Percentiles rank a stretch among this genome's conserved stretches.
phyloP scores from a whole-genome alignment of 2,329 filamentous ascomycete species.

The Byssoonygena ceratinophila region DNA sequence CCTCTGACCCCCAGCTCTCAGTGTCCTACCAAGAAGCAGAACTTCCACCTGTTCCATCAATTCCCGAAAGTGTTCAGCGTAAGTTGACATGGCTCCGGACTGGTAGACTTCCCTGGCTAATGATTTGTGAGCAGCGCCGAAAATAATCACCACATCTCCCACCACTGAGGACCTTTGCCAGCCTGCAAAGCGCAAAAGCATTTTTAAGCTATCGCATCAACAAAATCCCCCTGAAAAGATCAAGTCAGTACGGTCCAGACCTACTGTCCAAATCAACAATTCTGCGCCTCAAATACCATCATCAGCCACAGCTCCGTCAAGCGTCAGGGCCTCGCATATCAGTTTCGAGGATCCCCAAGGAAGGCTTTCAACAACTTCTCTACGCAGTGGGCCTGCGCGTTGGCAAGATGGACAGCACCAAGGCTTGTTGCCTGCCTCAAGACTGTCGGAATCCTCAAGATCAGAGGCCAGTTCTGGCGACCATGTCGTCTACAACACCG shows the following conservation, averaged over 20 bases:
- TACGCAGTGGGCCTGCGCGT: constrained; percentile 40
- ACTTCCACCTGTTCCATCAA: constrained; percentile 31
- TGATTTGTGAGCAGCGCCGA: constrained; percentile 34
- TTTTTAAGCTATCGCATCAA: constrained; percentile 1
- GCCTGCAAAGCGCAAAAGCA: constrained; percentile 21
- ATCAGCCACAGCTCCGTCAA: constrained; percentile 24
- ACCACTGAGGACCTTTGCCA: constrained; percentile 52
- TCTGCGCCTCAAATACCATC: neutral
- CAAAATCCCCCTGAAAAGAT: neutral
- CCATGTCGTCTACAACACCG: constrained; percentile 48
- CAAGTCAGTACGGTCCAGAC: neutral
- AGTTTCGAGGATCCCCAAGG: constrained; percentile 51
- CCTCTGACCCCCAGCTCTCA: constrained; percentile 82
- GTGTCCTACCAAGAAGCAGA: constrained; percentile 58
- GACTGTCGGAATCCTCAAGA: constrained; percentile 75
- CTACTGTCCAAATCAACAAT: neutral
- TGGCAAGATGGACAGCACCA: constrained; percentile 53
- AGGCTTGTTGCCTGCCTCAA: constrained; percentile 52
- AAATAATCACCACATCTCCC: constrained; percentile 86
- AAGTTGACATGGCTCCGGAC: constrained; percentile 6
- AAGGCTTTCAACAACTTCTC: constrained; percentile 40
- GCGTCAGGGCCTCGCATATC: constrained; percentile 37
- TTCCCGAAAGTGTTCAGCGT: constrained; percentile 30
- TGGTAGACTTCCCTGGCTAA: neutral
- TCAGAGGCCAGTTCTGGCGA: constrained; percentile 76